These are phyloP conservation scores for Dictyostelium discoideum DNA, from an alignment of 78 protist species.

Conservation along the genomic window DNA sequence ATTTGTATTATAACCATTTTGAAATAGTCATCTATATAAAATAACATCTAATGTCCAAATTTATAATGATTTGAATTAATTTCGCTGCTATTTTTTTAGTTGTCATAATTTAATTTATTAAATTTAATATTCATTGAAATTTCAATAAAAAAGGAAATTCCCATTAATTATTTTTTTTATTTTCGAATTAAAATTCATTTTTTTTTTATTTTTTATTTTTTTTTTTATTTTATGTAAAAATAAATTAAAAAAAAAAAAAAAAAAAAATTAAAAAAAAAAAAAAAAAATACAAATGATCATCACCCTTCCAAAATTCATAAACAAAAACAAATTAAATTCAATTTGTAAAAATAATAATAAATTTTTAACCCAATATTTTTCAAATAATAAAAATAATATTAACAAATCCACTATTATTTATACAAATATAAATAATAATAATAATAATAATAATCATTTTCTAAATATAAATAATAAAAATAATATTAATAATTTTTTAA, in stretches of 20 bases:
- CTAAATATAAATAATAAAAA: not conserved
- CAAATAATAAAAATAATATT: not conserved
- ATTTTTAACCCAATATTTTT: not conserved
- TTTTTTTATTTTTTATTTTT: too few relatives aligned
- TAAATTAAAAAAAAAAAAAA: not conserved
- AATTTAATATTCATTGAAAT: too few relatives aligned
- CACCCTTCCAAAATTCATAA: not conserved
- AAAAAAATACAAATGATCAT: not conserved
- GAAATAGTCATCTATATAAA: too few relatives aligned
- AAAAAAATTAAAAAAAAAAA: not conserved
- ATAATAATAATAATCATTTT: not conserved
- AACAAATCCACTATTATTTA: not conserved
- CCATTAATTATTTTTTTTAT: too few relatives aligned
- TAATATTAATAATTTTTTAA: not conserved
- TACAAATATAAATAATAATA: not conserved
- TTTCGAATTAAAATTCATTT: too few relatives aligned
- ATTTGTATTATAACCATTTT: too few relatives aligned
- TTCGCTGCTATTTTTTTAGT: too few relatives aligned
- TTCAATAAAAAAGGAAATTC: too few relatives aligned
- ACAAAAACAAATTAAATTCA: not conserved
- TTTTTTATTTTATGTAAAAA: not conserved
- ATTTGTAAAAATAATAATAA: not conserved
- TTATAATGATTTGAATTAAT: too few relatives aligned
- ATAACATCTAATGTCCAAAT: too few relatives aligned
- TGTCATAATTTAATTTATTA: too few relatives aligned